Evolutionary conservation across 139 green algal genomes (phyloP).

Genomic region (Edaphochlamys debaryana): DNA sequence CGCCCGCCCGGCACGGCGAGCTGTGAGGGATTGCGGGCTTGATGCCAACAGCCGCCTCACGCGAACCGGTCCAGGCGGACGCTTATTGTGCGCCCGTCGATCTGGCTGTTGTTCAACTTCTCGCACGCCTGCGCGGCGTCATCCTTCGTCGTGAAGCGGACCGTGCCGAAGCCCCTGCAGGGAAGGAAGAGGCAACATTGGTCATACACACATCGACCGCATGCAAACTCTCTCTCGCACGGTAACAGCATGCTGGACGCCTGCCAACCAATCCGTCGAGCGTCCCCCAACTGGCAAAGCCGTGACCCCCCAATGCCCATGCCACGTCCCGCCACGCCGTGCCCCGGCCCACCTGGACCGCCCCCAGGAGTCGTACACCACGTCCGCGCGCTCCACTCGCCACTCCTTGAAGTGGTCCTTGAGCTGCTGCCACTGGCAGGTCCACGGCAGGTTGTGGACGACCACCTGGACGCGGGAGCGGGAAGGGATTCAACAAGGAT

Average conservation of each 20-base stretch:
- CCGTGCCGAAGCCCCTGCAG: constrained; percentile 89
- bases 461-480: constrained; percentile 69
- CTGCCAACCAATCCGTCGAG: too few species aligned
- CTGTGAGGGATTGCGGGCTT: too few species aligned
- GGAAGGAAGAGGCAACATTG: background rate
- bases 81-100: constrained; percentile 84
- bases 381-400: constrained; percentile 83
- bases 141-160: constrained; percentile 76
- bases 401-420: constrained; percentile 85
- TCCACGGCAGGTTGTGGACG: constrained; percentile 93
- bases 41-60: too few species aligned
- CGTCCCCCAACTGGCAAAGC: too few species aligned
- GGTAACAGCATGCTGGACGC: too few species aligned
- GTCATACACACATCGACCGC: too few species aligned
- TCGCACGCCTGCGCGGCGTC: constrained; percentile 74
- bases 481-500: too few species aligned
- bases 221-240: too few species aligned
- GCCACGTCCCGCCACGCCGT: too few species aligned
- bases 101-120: constrained; percentile 85
- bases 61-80: constrained; percentile 88
- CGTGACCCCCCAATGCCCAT: too few species aligned
- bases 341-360: constrained; percentile 66
- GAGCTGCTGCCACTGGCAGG: constrained; percentile 88
- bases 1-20: too few species aligned
- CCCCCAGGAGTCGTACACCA: constrained; percentile 83